Percentiles rank a stretch among this genome's conserved stretches.
Conservation (phyloP, 306 rosid genomes). For the Corylus avellana region DNA sequence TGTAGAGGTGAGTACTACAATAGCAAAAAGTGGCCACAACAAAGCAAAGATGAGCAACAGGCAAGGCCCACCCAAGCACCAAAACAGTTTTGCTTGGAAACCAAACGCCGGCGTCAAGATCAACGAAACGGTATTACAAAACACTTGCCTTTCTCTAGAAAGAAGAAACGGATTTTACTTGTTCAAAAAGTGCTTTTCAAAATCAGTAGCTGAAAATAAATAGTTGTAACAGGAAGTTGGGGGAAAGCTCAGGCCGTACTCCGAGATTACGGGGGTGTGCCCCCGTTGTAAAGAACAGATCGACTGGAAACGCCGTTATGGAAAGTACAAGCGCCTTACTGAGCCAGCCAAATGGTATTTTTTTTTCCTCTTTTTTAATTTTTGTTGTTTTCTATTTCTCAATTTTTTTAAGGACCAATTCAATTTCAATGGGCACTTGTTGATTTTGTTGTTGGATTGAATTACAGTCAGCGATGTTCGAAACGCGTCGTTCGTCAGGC, state of each 20-base stretch:
- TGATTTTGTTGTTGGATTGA: background rate
- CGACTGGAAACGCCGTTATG: conserved; percentile 95
- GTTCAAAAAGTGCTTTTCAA: background rate
- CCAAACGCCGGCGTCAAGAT: background rate
- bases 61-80: background rate
- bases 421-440: background rate
- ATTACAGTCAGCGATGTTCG: conserved; percentile 76
- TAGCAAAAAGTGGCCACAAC: background rate
- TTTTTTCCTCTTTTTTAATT: background rate
- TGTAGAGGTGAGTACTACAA: background rate
- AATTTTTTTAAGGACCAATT: background rate
- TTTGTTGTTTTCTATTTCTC: background rate
- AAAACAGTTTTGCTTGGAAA: background rate
- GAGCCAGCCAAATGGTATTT: conserved; percentile 82
- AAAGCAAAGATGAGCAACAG: background rate
- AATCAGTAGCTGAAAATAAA: no score
- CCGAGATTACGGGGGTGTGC: conserved; percentile 70
- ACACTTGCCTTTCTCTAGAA: no score
- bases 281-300: conserved; percentile 89
- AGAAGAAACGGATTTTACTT: background rate
- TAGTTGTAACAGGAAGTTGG: conserved; percentile 75
- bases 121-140: background rate
- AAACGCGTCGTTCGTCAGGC: conserved; percentile 93
- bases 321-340: conserved; percentile 69
- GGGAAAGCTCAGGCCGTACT: background rate